Conservation (phyloP, 139 green algal genomes). For the Volvox africanus region DNA sequence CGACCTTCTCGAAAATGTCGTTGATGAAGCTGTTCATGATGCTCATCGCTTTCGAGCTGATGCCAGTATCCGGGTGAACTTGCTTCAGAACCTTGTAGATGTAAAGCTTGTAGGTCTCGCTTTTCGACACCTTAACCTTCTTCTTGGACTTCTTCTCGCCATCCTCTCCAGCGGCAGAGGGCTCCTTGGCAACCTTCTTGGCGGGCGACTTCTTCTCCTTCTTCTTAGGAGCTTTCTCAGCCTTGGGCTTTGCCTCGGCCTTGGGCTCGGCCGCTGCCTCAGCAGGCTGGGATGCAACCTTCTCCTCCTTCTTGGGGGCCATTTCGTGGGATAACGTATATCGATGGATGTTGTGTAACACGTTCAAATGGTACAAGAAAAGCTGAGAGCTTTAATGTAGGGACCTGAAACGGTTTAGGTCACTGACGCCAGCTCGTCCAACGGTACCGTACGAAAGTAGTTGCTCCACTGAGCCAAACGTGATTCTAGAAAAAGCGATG, state of each 20-base stretch:
- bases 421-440: too few species aligned
- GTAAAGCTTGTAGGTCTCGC: constrained; percentile 99
- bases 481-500: not conserved
- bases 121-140: not conserved
- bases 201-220: constrained; percentile 23
- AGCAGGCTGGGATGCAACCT: not conserved
- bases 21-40: constrained; percentile 25
- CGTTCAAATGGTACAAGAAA: too few species aligned
- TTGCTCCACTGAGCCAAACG: not conserved
- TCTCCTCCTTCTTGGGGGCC: constrained; percentile 24
- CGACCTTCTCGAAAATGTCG: constrained; percentile 10
- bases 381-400: too few species aligned
- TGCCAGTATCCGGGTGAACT: constrained; percentile 85
- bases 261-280: not conserved
- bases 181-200: constrained; percentile 17
- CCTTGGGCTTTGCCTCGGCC: constrained; percentile 10
- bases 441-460: too few species aligned
- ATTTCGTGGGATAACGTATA: too few species aligned
- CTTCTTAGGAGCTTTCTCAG: not conserved
- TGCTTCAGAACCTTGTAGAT: constrained; percentile 97
- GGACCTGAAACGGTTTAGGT: too few species aligned
- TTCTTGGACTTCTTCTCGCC: constrained; percentile 24
- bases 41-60: constrained; percentile 4
- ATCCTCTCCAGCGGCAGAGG: not conserved
- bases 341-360: too few species aligned